Percentiles rank a stretch among this genome's conserved stretches.
Conservation (phyloP, 345 rosid genomes). For the Bruguiera parviflora region DNA sequence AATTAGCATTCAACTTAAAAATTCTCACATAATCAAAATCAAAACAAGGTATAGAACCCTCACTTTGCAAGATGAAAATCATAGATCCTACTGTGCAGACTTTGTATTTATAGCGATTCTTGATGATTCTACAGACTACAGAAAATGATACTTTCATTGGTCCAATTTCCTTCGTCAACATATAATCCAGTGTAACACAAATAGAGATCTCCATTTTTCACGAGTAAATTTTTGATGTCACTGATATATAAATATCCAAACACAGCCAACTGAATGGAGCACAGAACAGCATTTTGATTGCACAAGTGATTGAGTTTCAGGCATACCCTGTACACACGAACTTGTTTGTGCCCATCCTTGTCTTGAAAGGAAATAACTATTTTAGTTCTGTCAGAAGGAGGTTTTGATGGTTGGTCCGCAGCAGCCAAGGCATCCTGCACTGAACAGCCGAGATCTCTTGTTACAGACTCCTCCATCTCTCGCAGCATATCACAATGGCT, state of each 20-base stretch:
- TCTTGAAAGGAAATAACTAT: constrained; percentile 68
- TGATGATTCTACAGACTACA: too few species aligned
- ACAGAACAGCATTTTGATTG: background rate
- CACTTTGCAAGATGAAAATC: background rate
- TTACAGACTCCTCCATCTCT: constrained; percentile 52
- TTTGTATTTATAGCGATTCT: too few species aligned
- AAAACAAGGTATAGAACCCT: background rate
- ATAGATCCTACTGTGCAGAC: background rate
- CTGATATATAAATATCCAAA: background rate
- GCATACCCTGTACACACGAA: constrained; percentile 62
- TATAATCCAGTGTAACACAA: background rate
- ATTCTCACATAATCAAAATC: background rate
- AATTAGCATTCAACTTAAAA: too few species aligned
- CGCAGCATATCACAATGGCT: constrained; percentile 31
- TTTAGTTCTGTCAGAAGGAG: constrained; percentile 51
- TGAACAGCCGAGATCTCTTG: constrained; percentile 31
- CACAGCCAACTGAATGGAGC: background rate
- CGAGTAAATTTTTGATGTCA: background rate
- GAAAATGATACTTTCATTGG: background rate
- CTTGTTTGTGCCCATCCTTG: constrained; percentile 56
- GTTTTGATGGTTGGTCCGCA: constrained; percentile 30
- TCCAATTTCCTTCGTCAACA: background rate
- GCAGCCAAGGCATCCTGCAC: constrained; percentile 30
- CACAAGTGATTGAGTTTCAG: background rate
- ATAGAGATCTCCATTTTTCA: background rate